Base-by-base conservation (phyloP, 2,329 filamentous ascomycete species). In the Cryoendolithus antarcticus region DNA sequence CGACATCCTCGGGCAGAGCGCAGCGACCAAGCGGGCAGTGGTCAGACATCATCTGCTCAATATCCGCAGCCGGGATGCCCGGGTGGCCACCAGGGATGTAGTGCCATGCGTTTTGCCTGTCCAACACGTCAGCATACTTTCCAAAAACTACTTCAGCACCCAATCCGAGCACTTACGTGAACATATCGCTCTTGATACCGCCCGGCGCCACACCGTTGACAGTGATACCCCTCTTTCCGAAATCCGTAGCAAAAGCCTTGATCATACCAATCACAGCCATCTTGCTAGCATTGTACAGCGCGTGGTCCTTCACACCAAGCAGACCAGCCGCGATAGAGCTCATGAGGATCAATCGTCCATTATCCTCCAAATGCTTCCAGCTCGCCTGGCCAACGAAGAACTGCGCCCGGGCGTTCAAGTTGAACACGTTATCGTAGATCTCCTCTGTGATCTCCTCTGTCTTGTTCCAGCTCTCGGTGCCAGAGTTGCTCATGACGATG, bases 381-480 rank as follows among this genome's bases (percentile, higher is more conserved):
- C 75, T 82, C 42, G 82, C 76, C 63, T 84, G 79, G 13, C 80
- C 81, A 38, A 86, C 80, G 59, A 86, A 85, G 68, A 85, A 85
- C 62, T 85, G 78, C 34, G 77, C 78, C 6, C 76, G 66, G 5
- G 77, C 72, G 62, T 82, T 82, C 57, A 82, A 62, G 63, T 66
- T 69, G 66, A 82, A 80, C 48, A 82, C 77, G 45, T 78, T 75
- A 59, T 83, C 78, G 56, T 75, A 82, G 61, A 81, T 77, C 64
- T 82, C 77, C 57, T 77, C 74, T 4, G 74, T 68, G 42, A 82
- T 76, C 50, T 81, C 75, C 63, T 78, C 74, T 43, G 78, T 71
- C 60, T 78, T 75, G 45, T 77, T 75, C 67, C 80, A 82, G 34
- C 67, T 72, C 54, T 81, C 77, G 39, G 79, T 77, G 35, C 78